Evolutionary conservation across 352 stramenopile genomes (phyloP).

Genomic region (Globisporangium carolinianum): DNA sequence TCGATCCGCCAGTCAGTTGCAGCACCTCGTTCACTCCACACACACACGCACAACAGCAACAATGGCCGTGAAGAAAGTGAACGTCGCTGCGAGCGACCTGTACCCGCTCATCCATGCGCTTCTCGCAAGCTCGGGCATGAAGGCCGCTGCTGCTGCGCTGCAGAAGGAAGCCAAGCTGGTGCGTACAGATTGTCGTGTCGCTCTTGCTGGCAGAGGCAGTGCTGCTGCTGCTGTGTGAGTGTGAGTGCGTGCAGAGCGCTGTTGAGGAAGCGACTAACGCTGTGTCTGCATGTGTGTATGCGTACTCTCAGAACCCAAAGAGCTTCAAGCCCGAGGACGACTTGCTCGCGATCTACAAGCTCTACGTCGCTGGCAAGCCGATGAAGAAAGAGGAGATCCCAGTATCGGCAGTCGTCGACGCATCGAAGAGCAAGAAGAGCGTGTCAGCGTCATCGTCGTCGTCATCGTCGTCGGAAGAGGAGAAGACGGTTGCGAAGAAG

Average conservation of each 20-base stretch:
- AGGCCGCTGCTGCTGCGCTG: conserved; percentile 57
- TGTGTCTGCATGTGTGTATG: not conserved
- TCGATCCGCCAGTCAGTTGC: not conserved
- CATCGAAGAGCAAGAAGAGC: conserved; percentile 40
- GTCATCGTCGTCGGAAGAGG: conserved; percentile 30
- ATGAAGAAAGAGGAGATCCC: conserved; percentile 53
- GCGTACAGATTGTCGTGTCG: conserved; percentile 6
- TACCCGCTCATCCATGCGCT: conserved; percentile 72
- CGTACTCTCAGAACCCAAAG: conserved; percentile 27
- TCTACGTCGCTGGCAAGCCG: conserved; percentile 45
- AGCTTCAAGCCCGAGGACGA: conserved; percentile 58
- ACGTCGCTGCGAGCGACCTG: conserved; percentile 63
- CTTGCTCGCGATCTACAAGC: conserved; percentile 66
- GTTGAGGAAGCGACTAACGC: not conserved
- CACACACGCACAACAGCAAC: not conserved
- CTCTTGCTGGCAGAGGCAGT: too few species aligned
- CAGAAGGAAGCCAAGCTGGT: conserved; percentile 72
- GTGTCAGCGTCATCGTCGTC: conserved; percentile 22
- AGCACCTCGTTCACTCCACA: not conserved
- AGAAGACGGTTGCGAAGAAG: conserved; percentile 16
- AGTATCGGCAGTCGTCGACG: conserved; percentile 44
- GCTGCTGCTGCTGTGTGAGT: not conserved
- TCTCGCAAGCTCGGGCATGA: conserved; percentile 53
- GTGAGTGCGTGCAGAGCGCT: not conserved
- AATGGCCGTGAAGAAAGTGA: conserved; percentile 17